phyloP scores from a whole-genome alignment of 2,329 filamentous ascomycete species.

The Fusarium fracticaudum region DNA sequence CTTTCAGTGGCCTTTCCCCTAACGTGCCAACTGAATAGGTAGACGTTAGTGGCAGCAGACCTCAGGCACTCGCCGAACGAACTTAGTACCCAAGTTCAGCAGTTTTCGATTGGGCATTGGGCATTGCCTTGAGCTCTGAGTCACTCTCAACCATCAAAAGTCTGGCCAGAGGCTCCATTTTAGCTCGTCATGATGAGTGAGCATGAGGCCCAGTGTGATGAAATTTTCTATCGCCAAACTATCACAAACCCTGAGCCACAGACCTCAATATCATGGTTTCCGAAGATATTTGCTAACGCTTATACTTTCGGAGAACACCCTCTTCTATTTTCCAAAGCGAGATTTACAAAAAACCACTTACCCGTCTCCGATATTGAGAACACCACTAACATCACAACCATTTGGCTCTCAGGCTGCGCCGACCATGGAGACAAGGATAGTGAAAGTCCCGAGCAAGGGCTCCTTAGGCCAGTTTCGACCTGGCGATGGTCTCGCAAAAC shows the following conservation, averaged over 20 bases:
- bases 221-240: conserved; percentile 42
- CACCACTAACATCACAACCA: conserved; percentile 43
- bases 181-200: conserved; percentile 41
- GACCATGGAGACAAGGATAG: conserved; percentile 54
- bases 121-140: conserved; percentile 29
- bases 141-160: conserved; percentile 34
- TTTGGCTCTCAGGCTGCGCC: conserved; percentile 19
- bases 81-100: conserved; percentile 1
- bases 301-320: neutral
- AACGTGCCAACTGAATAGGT: conserved; percentile 18
- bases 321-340: conserved; percentile 1
- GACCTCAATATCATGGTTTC: conserved; percentile 11
- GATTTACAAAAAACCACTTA: neutral
- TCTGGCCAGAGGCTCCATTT: conserved; percentile 32
- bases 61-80: conserved; percentile 1
- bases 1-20: neutral
- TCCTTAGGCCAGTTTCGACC: conserved; percentile 49
- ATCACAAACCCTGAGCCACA: conserved; percentile 25
- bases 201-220: conserved; percentile 40
- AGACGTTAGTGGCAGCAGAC: conserved; percentile 13
- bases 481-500: conserved; percentile 41
- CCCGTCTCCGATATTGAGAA: neutral
- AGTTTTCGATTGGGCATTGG: conserved; percentile 25
- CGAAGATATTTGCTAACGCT: neutral
- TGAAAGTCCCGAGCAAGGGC: conserved; percentile 47